Conservation (phyloP, 768 basidiomycete species). For the Tricholoma sp. region DNA sequence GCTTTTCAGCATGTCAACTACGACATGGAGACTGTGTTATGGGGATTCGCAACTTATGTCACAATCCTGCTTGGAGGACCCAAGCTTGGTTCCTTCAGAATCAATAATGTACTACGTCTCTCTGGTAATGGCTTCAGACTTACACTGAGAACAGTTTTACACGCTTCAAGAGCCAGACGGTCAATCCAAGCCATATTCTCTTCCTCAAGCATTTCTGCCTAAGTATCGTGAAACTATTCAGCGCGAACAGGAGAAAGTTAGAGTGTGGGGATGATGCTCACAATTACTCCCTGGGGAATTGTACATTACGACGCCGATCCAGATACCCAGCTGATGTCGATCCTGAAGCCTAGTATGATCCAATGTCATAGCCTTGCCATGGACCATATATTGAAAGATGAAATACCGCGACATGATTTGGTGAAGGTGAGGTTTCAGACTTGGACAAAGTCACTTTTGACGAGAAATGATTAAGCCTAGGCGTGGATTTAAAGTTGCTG, state of each 20-base stretch:
- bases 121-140: no score
- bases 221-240: background rate
- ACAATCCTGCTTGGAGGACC: no score
- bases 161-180: background rate
- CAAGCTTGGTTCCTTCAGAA: no score
- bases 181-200: background rate
- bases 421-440: background rate
- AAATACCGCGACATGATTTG: background rate
- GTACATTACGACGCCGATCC: background rate
- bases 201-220: background rate
- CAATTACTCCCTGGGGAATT: background rate
- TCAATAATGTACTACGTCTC: no score
- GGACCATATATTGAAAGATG: background rate
- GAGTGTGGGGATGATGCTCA: background rate
- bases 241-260: background rate
- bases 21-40: no score
- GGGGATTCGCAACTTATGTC: no score
- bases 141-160: no score
- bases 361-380: background rate
- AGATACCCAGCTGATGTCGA: background rate
- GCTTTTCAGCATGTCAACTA: no score
- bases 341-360: background rate
- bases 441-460: no score
- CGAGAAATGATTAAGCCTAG: background rate
- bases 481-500: background rate